These are phyloP conservation scores for Mucor velutinosus DNA, from an alignment of 371 early-diverging fungal genomes.

Conservation along the genomic window DNA sequence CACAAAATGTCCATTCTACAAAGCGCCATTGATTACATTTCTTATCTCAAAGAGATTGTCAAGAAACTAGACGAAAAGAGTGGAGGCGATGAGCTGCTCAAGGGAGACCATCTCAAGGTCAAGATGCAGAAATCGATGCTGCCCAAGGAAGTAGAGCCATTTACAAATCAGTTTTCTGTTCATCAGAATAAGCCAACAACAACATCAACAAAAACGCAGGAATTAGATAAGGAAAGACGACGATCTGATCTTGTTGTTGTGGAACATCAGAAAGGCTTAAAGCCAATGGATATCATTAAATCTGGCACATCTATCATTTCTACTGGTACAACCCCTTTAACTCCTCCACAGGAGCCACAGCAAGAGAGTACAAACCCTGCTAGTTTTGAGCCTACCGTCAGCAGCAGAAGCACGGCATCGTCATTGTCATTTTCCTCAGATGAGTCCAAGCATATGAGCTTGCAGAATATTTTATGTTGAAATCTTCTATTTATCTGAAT, in stretches of 20 bases:
- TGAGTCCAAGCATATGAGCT: slow-evolving; percentile 25
- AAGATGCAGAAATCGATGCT: slow-evolving; percentile 37
- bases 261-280: slow-evolving; percentile 23
- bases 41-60: slow-evolving; percentile 53
- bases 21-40: slow-evolving; percentile 74
- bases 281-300: slow-evolving; percentile 36
- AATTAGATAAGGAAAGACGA: slow-evolving; percentile 1
- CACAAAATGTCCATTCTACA: slow-evolving; percentile 79
- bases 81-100: slow-evolving; percentile 9
- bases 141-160: slow-evolving; percentile 49
- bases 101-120: slow-evolving; percentile 23
- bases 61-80: slow-evolving; percentile 40
- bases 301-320: slow-evolving; percentile 16
- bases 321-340: slow-evolving; percentile 16
- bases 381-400: background rate
- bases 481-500: background rate
- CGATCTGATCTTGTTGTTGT: slow-evolving; percentile 1
- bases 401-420: background rate
- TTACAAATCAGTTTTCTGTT: slow-evolving; percentile 42
- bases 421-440: background rate
- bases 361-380: background rate
- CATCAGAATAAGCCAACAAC: background rate
- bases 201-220: background rate
- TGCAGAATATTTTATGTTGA: slow-evolving; percentile 25
- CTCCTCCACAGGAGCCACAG: slow-evolving; percentile 24